Evolutionary conservation across 2,329 filamentous ascomycete genomes (phyloP), one percentile per base, ranked within the genome.

Genomic region (Aspergillus transmontanensis): DNA sequence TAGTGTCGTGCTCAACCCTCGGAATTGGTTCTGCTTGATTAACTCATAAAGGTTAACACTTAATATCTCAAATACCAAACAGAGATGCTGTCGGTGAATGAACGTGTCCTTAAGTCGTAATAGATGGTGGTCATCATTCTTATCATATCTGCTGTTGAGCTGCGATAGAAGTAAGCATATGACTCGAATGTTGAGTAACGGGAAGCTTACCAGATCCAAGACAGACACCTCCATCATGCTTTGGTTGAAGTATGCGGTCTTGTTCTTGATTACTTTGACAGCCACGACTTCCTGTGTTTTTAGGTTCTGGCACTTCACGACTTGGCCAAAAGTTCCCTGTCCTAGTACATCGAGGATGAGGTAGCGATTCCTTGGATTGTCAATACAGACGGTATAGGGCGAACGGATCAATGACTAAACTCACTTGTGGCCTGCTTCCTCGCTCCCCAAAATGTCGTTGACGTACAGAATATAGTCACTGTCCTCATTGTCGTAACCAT

Each of bases 151-250:
- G 68, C 93, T 97, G 78, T 99, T 99, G 74, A 99, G 87, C 92
- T 95, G 71, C 53, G 55, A 61, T 12, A 21, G 34, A 21, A n/a
- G 26, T 57, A 56, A 78, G 56, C 79, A 68, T 36, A 61, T 28
- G 41, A 1, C 39, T 48, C 59, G 43, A 62, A 57, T 60, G 14
- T 39, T 4, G 16, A 39, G 28, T 54, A 58, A 41, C 59, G 41
- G n/a, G 34, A 26, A 59, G 71, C 87, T 62, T 84, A 96, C 93
- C 84, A 99, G 77, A 79, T 99, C 95, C 62, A 99, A 84, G 28
- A 99, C 95, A 1, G 95, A 99, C 36, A 99, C 95, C 77, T 99
- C 95, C 95, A 99, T 99, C 95, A 99, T 99, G 79, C 95, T 98
- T 79, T 99, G 95, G 76, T 99, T 99, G 83, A 99, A 99, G 79